phyloP scores from a whole-genome alignment of 1,284 basidiomycete genomes.

The Cutaneotrichosporon cyanovorans region DNA sequence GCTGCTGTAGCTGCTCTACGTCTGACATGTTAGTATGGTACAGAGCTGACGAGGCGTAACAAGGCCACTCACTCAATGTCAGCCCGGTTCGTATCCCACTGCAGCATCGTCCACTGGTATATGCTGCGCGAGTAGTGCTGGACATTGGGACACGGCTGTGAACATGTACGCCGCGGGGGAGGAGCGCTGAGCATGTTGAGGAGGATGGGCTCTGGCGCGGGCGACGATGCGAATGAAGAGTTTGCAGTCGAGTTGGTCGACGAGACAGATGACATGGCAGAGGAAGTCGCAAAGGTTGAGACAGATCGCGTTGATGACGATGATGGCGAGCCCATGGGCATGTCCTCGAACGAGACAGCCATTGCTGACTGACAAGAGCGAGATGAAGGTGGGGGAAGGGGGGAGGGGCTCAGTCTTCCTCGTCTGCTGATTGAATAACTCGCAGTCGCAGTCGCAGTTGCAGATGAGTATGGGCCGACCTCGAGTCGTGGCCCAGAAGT shows the following conservation, averaged over 20 bases:
- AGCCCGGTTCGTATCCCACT: slow-evolving; percentile 8
- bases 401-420: no score
- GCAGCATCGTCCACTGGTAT: slow-evolving; percentile 10
- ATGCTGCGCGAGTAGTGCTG: slow-evolving; percentile 11
- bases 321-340: background rate
- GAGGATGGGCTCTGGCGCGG: background rate
- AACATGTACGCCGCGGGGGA: background rate
- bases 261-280: no score
- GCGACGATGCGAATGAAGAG: background rate
- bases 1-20: slow-evolving; percentile 4
- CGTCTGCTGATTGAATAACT: no score
- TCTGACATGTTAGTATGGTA: background rate
- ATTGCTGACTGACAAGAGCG: no score
- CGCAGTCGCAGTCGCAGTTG: no score
- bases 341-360: background rate
- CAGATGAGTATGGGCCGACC: no score
- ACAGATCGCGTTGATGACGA: no score
- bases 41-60: no score
- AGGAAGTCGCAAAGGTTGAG: no score
- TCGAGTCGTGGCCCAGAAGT: no score
- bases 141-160: background rate
- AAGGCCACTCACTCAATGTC: slow-evolving; percentile 17
- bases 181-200: background rate
- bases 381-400: no score
- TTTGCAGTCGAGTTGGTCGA: no score